Evolutionary conservation across 139 green algal genomes (phyloP).

Genomic region (Dunaliella primolecta): DNA sequence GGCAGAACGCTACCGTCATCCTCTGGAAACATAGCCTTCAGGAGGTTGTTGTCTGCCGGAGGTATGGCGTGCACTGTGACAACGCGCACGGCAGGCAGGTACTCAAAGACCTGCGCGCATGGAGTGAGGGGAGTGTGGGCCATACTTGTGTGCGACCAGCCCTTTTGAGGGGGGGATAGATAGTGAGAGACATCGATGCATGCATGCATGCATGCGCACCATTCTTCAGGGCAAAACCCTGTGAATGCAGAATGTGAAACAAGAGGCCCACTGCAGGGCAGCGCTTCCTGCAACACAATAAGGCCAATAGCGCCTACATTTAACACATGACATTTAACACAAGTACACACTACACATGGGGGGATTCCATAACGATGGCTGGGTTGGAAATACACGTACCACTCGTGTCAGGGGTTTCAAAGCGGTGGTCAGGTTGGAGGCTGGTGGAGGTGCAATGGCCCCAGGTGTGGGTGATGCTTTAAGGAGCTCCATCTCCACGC

Average conservation of each 20-base stretch:
- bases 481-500: slow-evolving; percentile 29
- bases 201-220: too few species aligned
- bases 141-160: not conserved
- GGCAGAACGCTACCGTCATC: slow-evolving; percentile 35
- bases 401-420: not conserved
- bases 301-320: not conserved
- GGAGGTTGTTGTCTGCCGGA: slow-evolving; percentile 31
- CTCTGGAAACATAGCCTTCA: slow-evolving; percentile 33
- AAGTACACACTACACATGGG: too few species aligned
- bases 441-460: not conserved
- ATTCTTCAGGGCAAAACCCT: not conserved
- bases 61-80: slow-evolving; percentile 30
- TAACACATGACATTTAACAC: too few species aligned
- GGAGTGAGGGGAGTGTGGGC: not conserved
- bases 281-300: not conserved
- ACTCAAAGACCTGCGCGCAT: slow-evolving; percentile 25
- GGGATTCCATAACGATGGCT: too few species aligned
- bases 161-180: too few species aligned
- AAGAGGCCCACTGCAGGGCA: not conserved
- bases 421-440: not conserved
- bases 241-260: not conserved
- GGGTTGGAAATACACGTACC: not conserved
- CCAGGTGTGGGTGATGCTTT: not conserved
- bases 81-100: slow-evolving; percentile 25
- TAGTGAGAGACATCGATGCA: too few species aligned